Conservation (phyloP, 345 rosid species). For the thale cress (Arabidopsis thaliana) region DNA sequence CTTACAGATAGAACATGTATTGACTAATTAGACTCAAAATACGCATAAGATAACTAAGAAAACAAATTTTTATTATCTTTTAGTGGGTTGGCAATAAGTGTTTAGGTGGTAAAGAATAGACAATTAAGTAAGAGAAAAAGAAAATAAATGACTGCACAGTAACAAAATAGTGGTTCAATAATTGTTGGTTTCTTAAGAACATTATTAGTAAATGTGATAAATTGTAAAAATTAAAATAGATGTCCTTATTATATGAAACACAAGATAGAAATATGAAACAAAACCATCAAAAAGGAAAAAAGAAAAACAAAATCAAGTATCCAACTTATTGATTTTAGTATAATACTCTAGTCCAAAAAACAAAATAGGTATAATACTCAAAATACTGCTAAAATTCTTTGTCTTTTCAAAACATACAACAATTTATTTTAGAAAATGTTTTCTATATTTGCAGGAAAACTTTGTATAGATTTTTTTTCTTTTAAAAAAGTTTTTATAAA, state of each 20-base stretch:
- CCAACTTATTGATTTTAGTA: not conserved
- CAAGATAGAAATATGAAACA: not conserved
- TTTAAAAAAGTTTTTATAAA: too few relatives aligned
- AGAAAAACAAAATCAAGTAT: not conserved
- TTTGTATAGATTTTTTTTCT: too few relatives aligned
- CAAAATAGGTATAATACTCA: not conserved
- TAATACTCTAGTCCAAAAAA: not conserved
- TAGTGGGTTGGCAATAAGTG: not conserved
- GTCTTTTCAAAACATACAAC: not conserved
- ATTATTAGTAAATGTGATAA: not conserved
- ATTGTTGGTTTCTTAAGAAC: not conserved
- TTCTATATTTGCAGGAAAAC: not conserved
- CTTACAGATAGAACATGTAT: not conserved
- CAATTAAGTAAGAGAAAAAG: not conserved
- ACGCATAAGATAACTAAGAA: not conserved
- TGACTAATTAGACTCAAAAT: not conserved
- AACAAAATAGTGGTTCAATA: not conserved
- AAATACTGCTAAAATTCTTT: not conserved
- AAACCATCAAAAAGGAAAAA: too few relatives aligned
- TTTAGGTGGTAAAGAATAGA: conserved; percentile 4
- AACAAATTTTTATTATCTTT: not conserved
- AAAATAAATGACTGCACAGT: not conserved
- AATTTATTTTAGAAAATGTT: not conserved
- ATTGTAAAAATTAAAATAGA: not conserved
- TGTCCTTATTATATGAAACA: not conserved